These are phyloP conservation scores for Naganishia vishniacii DNA, from an alignment of 768 basidiomycete species.

Conservation along the genomic window DNA sequence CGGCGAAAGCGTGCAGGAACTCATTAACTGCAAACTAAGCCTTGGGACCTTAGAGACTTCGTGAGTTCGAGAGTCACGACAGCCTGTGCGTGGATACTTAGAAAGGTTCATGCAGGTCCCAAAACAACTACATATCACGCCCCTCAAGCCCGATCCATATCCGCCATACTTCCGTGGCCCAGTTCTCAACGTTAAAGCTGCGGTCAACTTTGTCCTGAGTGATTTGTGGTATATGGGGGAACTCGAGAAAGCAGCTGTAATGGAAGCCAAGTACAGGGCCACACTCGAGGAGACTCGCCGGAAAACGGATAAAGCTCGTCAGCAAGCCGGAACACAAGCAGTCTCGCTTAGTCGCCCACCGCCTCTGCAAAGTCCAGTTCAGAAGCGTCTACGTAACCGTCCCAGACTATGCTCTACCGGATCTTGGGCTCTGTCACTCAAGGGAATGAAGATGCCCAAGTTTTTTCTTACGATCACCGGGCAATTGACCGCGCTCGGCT, in stretches of 20 bases:
- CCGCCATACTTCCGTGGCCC: slow-evolving; percentile 41
- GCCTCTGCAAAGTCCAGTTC: slow-evolving; percentile 26
- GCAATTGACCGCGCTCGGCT: slow-evolving; percentile 67
- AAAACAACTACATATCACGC: slow-evolving; percentile 47
- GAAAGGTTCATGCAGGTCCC: slow-evolving; percentile 33
- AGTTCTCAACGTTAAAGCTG: slow-evolving; percentile 46
- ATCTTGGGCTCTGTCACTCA: slow-evolving; percentile 26
- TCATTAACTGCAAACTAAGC: slow-evolving; percentile 30
- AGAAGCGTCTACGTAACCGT: slow-evolving; percentile 4
- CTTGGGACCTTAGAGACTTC: slow-evolving; percentile 47
- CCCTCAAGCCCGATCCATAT: slow-evolving; percentile 25
- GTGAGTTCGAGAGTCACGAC: slow-evolving; percentile 27
- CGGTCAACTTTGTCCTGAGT: slow-evolving; percentile 39
- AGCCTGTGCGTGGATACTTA: not conserved
- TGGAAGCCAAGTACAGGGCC: slow-evolving; percentile 7
- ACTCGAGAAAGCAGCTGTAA: slow-evolving; percentile 1
- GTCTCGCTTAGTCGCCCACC: slow-evolving; percentile 25
- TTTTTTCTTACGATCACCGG: slow-evolving; percentile 58
- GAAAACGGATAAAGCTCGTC: not conserved
- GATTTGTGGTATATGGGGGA: slow-evolving; percentile 30
- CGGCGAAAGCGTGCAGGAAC: not conserved
- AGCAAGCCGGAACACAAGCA: slow-evolving; percentile 21
- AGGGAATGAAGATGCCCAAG: slow-evolving; percentile 28
- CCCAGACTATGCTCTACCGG: slow-evolving; percentile 6
- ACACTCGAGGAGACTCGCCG: slow-evolving; percentile 9